Conservation (phyloP, 805 yeast genomes). For the Candida maris region DNA sequence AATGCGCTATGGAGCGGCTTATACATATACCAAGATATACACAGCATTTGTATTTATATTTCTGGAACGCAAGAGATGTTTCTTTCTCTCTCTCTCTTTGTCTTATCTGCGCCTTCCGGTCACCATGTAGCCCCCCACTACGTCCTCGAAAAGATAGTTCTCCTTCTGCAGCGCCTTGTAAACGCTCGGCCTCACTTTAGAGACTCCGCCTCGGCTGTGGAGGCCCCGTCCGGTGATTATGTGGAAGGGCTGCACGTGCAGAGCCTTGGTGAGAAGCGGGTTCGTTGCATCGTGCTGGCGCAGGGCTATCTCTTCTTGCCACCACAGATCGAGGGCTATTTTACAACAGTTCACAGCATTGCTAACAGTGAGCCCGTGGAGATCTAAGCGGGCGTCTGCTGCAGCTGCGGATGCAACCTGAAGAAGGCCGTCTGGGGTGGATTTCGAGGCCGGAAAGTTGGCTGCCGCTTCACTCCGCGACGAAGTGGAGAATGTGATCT, state of each 20-base stretch:
- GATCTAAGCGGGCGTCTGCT: constrained; percentile 40
- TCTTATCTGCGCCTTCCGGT: constrained; percentile 34
- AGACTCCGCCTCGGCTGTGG: constrained; percentile 57
- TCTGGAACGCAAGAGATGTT: not conserved
- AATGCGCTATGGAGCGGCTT: not conserved
- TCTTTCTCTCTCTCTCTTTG: not conserved
- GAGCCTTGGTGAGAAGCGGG: constrained; percentile 32
- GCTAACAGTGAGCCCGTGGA: constrained; percentile 50
- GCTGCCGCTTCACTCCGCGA: not conserved
- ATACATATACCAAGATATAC: constrained; percentile 5
- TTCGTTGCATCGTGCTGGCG: constrained; percentile 42
- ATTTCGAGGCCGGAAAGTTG: not conserved
- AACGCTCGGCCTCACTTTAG: constrained; percentile 45
- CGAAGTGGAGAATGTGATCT: not conserved
- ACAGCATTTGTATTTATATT: constrained; percentile 5
- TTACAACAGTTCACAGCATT: constrained; percentile 42
- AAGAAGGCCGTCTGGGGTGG: not conserved
- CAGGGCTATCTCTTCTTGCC: constrained; percentile 49
- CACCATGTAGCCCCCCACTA: constrained; percentile 40
- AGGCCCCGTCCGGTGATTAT: constrained; percentile 69
- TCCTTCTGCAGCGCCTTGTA: constrained; percentile 34
- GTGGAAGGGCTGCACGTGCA: constrained; percentile 39
- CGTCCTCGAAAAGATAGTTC: constrained; percentile 45
- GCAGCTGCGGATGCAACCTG: constrained; percentile 7
- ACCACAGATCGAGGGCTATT: constrained; percentile 50